Conservation (phyloP, 495 filamentous ascomycete species). For the Podospora sp. region DNA sequence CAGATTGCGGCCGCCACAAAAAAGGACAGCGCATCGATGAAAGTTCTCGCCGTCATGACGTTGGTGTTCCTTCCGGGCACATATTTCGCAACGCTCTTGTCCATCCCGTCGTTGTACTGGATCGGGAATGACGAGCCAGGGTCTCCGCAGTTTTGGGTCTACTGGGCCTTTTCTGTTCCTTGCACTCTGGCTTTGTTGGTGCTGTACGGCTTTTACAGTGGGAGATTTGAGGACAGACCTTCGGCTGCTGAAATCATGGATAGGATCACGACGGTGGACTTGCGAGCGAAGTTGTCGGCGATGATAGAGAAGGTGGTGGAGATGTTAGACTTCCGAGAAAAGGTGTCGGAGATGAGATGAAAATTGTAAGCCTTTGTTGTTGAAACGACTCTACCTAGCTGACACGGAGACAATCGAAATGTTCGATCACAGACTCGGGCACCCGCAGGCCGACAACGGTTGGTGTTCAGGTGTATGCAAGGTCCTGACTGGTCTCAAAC, state of each 20-base stretch:
- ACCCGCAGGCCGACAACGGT: too few species aligned
- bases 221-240: background rate
- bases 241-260: background rate
- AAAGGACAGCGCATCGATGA: slow-evolving; percentile 17
- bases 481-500: too few species aligned
- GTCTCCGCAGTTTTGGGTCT: slow-evolving; percentile 37
- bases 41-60: slow-evolving; percentile 19
- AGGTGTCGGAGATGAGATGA: background rate
- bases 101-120: slow-evolving; percentile 42
- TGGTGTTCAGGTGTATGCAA: too few species aligned
- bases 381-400: too few species aligned
- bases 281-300: background rate
- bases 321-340: background rate
- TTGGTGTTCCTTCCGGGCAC: slow-evolving; percentile 21
- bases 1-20: background rate
- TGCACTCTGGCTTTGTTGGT: background rate
- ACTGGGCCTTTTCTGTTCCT: slow-evolving; percentile 35
- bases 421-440: too few species aligned
- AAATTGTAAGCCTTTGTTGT: too few species aligned
- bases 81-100: slow-evolving; percentile 39
- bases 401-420: too few species aligned
- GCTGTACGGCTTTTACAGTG: background rate
- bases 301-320: too few species aligned
- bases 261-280: background rate
- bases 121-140: slow-evolving; percentile 26